phyloP scores from a whole-genome alignment of 352 stramenopile species.

The Aphanomyces euteiches region DNA sequence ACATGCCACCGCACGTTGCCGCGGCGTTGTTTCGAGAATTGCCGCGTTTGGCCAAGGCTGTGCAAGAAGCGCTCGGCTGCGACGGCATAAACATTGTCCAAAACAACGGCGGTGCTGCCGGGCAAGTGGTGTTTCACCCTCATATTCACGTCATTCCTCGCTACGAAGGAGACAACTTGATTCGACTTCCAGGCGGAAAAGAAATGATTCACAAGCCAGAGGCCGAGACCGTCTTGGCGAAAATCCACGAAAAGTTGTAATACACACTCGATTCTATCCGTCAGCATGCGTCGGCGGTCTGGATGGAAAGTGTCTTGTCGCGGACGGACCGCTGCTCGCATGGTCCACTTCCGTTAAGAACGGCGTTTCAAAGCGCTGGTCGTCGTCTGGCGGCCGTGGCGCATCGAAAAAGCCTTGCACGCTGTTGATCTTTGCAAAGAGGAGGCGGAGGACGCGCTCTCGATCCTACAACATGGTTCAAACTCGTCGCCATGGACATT shows the following conservation, averaged over 20 bases:
- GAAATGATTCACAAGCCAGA: constrained; percentile 66
- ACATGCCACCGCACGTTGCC: constrained; percentile 58
- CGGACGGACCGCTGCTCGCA: background rate
- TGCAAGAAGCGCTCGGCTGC: constrained; percentile 63
- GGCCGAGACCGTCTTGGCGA: constrained; percentile 50
- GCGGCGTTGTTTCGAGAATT: constrained; percentile 70
- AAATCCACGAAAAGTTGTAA: constrained; percentile 77
- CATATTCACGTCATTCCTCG: constrained; percentile 81
- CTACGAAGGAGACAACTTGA: constrained; percentile 54
- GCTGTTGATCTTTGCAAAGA: constrained; percentile 93
- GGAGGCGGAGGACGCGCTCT: constrained; percentile 87
- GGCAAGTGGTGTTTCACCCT: constrained; percentile 72
- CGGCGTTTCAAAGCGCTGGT: constrained; percentile 10
- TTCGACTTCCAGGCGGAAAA: constrained; percentile 49
- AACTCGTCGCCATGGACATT: background rate
- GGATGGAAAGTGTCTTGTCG: constrained; percentile 14
- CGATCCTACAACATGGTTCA: constrained; percentile 46
- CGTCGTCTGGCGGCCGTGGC: background rate
- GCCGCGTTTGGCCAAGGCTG: constrained; percentile 64
- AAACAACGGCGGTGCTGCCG: constrained; percentile 67
- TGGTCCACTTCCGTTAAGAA: constrained; percentile 19
- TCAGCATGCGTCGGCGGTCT: constrained; percentile 8
- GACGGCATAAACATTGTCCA: constrained; percentile 78
- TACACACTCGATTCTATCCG: background rate
- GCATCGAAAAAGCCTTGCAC: constrained; percentile 44